These are phyloP conservation scores for Collariella sp. DNA, from an alignment of 495 filamentous ascomycete genomes.

Conservation along the genomic window DNA sequence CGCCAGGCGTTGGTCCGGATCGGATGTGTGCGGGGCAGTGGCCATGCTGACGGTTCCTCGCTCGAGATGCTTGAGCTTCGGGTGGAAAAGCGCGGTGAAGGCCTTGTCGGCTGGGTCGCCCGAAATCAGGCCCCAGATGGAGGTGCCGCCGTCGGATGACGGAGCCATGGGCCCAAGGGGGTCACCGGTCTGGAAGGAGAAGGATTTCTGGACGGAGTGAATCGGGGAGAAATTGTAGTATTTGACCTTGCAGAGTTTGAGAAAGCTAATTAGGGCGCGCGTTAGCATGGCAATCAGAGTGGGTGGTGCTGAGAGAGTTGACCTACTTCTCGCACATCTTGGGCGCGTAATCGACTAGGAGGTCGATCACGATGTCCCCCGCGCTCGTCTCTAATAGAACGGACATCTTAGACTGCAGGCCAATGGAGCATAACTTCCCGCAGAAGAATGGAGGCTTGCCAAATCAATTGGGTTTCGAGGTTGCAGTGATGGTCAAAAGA, in stretches of 20 bases:
- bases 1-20: constrained; percentile 72
- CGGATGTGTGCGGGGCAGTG: constrained; percentile 62
- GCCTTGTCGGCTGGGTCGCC: constrained; percentile 57
- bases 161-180: constrained; percentile 74
- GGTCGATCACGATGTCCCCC: constrained; percentile 88
- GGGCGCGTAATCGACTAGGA: constrained; percentile 77
- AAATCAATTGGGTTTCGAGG: too few species aligned
- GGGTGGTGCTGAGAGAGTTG: not conserved
- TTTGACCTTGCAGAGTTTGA: constrained; percentile 96
- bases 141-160: constrained; percentile 82
- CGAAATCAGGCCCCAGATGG: constrained; percentile 80
- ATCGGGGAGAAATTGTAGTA: constrained; percentile 96
- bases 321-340: constrained; percentile 87
- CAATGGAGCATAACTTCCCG: not conserved
- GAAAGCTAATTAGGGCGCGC: constrained; percentile 55
- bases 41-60: constrained; percentile 93
- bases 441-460: too few species aligned
- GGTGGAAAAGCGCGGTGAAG: constrained; percentile 75
- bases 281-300: constrained; percentile 38
- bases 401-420: constrained; percentile 39
- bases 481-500: too few species aligned
- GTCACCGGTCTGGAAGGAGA: constrained; percentile 92
- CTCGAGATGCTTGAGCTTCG: constrained; percentile 76
- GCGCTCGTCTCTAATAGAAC: constrained; percentile 85
- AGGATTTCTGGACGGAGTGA: constrained; percentile 79